A percentile compares a stretch with the other conserved stretches of the same genome.
These are phyloP conservation scores for Acarospora socialis DNA, from an alignment of 2,329 filamentous ascomycete genomes.

Conservation along the genomic window DNA sequence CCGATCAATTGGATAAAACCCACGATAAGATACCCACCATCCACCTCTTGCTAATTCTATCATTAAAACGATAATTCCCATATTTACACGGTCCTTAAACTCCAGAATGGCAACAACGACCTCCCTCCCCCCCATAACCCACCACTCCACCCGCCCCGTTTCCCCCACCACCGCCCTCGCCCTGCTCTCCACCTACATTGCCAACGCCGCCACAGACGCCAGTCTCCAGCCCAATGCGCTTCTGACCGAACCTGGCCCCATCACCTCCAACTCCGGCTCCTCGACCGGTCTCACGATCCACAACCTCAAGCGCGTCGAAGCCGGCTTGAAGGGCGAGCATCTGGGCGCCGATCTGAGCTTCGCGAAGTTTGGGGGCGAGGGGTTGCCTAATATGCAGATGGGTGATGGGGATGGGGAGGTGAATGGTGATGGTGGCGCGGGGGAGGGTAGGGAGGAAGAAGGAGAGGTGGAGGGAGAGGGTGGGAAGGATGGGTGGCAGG, in stretches of 20 bases:
- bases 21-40: no score
- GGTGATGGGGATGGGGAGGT: slow-evolving; percentile 2
- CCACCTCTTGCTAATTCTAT: no score
- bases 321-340: slow-evolving; percentile 28
- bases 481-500: slow-evolving; percentile 18
- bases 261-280: slow-evolving; percentile 27
- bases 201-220: slow-evolving; percentile 27
- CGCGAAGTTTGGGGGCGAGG: slow-evolving; percentile 17
- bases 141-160: slow-evolving; percentile 22
- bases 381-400: slow-evolving; percentile 4
- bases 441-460: slow-evolving; percentile 12
- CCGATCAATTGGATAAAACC: no score
- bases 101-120: slow-evolving; percentile 25
- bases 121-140: slow-evolving; percentile 24
- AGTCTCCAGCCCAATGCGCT: slow-evolving; percentile 30
- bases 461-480: slow-evolving; percentile 24
- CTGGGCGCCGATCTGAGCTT: slow-evolving; percentile 27
- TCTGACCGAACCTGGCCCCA: slow-evolving; percentile 29
- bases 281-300: slow-evolving; percentile 30
- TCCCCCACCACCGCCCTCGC: slow-evolving; percentile 26
- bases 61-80: no score
- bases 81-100: no score
- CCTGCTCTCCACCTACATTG: slow-evolving; percentile 29
- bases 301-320: slow-evolving; percentile 31
- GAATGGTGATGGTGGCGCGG: slow-evolving; percentile 2